Percentiles rank a stretch among this genome's conserved stretches.
These are phyloP conservation scores for Saccharomycopsis oosterbeekiorum DNA, from an alignment of 805 yeast genomes.

Conservation along the genomic window DNA sequence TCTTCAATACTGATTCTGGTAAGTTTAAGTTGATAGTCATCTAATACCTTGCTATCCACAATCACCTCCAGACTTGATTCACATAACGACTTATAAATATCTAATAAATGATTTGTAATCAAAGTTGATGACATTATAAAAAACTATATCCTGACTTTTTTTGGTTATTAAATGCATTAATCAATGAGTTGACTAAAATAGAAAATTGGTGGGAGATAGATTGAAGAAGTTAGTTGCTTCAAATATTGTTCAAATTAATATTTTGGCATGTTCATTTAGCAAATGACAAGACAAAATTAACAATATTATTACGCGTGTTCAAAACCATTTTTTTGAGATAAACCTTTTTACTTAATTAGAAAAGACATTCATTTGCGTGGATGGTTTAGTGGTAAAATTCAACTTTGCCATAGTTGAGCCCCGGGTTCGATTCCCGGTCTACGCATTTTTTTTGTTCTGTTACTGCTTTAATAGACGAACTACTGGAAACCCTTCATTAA, in stretches of 20 bases:
- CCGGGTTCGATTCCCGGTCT: conserved; percentile 54
- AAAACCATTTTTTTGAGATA: too few relatives aligned
- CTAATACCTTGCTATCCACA: background rate
- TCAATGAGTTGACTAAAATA: too few relatives aligned
- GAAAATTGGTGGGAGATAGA: too few relatives aligned
- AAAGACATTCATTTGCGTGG: conserved; percentile 27
- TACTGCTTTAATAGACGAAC: too few relatives aligned
- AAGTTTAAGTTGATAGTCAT: background rate
- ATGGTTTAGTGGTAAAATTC: conserved; percentile 51
- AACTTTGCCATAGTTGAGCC: conserved; percentile 50
- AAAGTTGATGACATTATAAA: background rate
- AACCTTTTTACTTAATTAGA: background rate
- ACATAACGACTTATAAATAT: background rate
- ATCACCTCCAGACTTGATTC: background rate
- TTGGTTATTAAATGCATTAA: too few relatives aligned
- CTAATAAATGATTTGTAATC: background rate
- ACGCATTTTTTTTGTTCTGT: conserved; percentile 37
- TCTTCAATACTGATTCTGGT: background rate
- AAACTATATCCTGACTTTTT: background rate
- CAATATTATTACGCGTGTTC: too few relatives aligned
- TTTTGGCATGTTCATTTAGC: background rate
- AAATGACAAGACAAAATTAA: too few relatives aligned
- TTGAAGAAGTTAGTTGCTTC: too few relatives aligned
- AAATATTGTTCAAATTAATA: background rate
- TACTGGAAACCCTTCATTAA: too few relatives aligned